phyloP scores from a whole-genome alignment of 352 stramenopile genomes.

The Phytophthora brassicae region DNA sequence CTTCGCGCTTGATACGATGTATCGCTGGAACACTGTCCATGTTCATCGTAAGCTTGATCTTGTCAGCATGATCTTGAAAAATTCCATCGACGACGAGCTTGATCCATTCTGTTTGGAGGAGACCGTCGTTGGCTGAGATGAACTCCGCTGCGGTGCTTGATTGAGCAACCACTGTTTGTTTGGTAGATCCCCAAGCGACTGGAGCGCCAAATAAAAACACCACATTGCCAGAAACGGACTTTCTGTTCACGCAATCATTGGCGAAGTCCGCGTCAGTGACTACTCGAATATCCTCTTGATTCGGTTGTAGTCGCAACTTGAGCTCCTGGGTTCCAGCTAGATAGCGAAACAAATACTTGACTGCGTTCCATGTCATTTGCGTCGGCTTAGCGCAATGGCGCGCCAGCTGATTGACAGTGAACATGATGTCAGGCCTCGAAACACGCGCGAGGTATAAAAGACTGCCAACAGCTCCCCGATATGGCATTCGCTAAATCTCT shows the following conservation, averaged over 20 bases:
- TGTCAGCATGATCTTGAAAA: not conserved
- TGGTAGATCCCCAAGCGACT: constrained; percentile 14
- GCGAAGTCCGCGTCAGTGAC: constrained; percentile 24
- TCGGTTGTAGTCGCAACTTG: not conserved
- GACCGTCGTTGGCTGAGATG: not conserved
- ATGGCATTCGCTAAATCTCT: not conserved
- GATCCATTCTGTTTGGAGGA: not conserved
- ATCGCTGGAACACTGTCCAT: constrained; percentile 7
- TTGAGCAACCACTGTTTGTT: constrained; percentile 25
- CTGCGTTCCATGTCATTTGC: not conserved
- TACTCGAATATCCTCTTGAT: not conserved
- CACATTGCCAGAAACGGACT: constrained; percentile 20
- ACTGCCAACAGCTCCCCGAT: not conserved
- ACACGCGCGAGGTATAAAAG: not conserved
- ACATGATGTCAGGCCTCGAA: not conserved
- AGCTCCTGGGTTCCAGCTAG: not conserved
- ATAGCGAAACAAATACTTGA: constrained; percentile 1
- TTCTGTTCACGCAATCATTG: constrained; percentile 12
- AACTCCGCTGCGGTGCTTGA: constrained; percentile 18
- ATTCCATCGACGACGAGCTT: not conserved
- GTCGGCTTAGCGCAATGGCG: not conserved
- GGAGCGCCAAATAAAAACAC: constrained; percentile 17
- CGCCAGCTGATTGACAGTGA: constrained; percentile 3
- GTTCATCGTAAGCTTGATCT: constrained; percentile 5
- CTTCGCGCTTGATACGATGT: constrained; percentile 6